phyloP scores from a whole-genome alignment of 345 rosid genomes.

The Acer yangbiense region DNA sequence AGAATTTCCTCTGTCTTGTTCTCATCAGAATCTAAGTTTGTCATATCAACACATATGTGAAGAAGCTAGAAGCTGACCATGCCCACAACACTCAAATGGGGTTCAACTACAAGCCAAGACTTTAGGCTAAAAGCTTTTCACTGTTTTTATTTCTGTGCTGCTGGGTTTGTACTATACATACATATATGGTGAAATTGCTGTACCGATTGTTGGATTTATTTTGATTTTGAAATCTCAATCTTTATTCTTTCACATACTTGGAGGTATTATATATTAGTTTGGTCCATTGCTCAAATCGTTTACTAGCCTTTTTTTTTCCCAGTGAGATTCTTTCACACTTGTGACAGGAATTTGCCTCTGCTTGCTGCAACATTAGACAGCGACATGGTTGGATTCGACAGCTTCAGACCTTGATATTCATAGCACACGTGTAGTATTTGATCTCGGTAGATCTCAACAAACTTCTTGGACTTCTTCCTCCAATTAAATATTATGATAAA shows the following conservation, averaged over 20 bases:
- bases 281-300: constrained; percentile 1
- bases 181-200: not conserved
- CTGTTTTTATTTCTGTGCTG: not conserved
- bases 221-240: not conserved
- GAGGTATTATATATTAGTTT: not conserved
- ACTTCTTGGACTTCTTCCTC: not conserved
- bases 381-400: not conserved
- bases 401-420: not conserved
- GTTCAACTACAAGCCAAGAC: constrained; percentile 10
- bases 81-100: constrained; percentile 16
- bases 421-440: too few species aligned
- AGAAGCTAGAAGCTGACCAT: constrained; percentile 11
- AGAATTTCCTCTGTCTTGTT: not conserved
- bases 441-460: too few species aligned
- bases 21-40: constrained; percentile 12
- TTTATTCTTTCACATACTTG: not conserved
- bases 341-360: not conserved
- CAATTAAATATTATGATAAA: not conserved
- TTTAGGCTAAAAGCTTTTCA: not conserved
- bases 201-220: not conserved
- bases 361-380: not conserved
- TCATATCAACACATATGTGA: not conserved
- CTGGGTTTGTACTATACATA: too few species aligned
- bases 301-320: constrained; percentile 4
- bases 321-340: not conserved